Evolutionary conservation across 768 basidiomycete species (phyloP).

Genomic region (Agaricus subrufescens): DNA sequence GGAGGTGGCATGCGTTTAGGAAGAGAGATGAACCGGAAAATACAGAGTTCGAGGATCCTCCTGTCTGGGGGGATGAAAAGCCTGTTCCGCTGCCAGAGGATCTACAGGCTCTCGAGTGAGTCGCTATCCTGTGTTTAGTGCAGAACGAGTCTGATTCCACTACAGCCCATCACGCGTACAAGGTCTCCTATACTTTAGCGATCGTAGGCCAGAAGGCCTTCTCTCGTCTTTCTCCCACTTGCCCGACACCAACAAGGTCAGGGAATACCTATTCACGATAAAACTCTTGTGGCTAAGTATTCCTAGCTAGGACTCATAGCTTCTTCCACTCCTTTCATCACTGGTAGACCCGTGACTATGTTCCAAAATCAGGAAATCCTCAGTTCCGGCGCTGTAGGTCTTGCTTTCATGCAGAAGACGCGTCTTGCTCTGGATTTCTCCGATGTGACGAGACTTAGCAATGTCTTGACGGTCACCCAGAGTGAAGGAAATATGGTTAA

Average conservation of each 20-base stretch:
- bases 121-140: conserved; percentile 1
- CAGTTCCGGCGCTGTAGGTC: conserved; percentile 65
- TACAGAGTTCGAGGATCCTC: conserved; percentile 15
- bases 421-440: conserved; percentile 25
- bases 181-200: conserved; percentile 33
- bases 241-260: conserved; percentile 44
- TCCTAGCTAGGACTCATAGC: conserved; percentile 61
- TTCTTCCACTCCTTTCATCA: conserved; percentile 75
- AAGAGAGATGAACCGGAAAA: conserved; percentile 23
- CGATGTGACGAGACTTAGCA: conserved; percentile 40
- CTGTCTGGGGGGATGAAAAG: conserved; percentile 36
- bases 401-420: conserved; percentile 34
- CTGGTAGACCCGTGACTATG: conserved; percentile 68
- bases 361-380: conserved; percentile 51
- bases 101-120: conserved; percentile 35
- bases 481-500: conserved; percentile 71
- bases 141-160: conserved; percentile 9
- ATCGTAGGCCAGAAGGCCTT: conserved; percentile 54
- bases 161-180: conserved; percentile 11
- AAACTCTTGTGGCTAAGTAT: not conserved
- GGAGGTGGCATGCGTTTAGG: conserved; percentile 64
- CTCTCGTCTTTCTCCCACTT: conserved; percentile 38
- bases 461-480: conserved; percentile 51
- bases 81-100: conserved; percentile 19
- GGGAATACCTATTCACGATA: conserved; percentile 12